Conservation (phyloP, 768 basidiomycete genomes). For the Amanita muscaria region DNA sequence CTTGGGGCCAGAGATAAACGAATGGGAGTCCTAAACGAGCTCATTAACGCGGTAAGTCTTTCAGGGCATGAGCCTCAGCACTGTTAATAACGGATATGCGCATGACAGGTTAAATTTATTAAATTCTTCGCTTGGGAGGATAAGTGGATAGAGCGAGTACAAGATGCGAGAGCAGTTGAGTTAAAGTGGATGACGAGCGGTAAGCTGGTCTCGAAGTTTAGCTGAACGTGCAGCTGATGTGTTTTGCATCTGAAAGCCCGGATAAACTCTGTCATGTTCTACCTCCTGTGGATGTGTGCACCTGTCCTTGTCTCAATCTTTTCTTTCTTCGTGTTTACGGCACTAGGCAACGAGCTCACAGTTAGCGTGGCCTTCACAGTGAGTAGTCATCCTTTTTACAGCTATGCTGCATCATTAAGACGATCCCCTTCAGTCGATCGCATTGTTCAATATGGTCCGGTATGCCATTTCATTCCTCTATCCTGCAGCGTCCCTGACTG, state of each 20-base stretch:
- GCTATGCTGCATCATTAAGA: background rate
- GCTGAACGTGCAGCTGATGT: background rate
- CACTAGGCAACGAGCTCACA: constrained; percentile 66
- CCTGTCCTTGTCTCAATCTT: constrained; percentile 77
- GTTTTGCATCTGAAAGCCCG: constrained; percentile 35
- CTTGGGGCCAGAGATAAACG: constrained; percentile 62
- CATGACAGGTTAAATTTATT: constrained; percentile 55
- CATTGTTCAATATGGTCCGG: constrained; percentile 81
- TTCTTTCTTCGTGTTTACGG: constrained; percentile 68
- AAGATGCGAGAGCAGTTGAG: constrained; percentile 60
- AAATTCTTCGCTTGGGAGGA: constrained; percentile 83
- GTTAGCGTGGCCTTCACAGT: constrained; percentile 81
- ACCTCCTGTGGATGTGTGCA: constrained; percentile 61
- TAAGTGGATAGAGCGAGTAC: constrained; percentile 59
- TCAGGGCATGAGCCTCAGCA: background rate
- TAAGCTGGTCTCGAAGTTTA: constrained; percentile 14
- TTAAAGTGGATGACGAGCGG: constrained; percentile 72
- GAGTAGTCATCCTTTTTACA: constrained; percentile 16
- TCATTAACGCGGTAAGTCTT: constrained; percentile 52
- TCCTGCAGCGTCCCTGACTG: background rate
- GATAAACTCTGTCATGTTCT: constrained; percentile 65
- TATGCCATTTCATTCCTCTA: constrained; percentile 19
- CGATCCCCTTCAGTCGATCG: constrained; percentile 43
- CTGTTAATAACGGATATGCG: background rate
- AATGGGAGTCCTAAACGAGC: constrained; percentile 70